Evolutionary conservation across 805 yeast genomes (phyloP).

Genomic region (Maudiozyma barnettii): DNA sequence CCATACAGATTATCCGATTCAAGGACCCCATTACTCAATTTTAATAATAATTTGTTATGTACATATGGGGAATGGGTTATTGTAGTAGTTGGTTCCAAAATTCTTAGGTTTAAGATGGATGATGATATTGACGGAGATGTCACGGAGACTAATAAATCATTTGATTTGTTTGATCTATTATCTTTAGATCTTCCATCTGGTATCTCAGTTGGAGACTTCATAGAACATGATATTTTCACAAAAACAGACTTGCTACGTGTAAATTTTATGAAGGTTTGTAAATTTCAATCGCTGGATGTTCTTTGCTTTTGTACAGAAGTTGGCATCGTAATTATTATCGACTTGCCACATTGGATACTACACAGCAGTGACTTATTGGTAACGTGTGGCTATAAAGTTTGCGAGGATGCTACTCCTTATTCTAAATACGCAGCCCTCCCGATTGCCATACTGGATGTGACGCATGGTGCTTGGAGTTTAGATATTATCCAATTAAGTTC

Average conservation of each 20-base stretch:
- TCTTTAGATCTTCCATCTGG: background rate
- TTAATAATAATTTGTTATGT: constrained; percentile 9
- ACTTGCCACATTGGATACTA: constrained; percentile 16
- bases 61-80: constrained; percentile 8
- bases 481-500: constrained; percentile 9
- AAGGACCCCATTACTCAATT: background rate
- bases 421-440: constrained; percentile 2
- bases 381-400: background rate
- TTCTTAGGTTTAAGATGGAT: constrained; percentile 10
- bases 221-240: background rate
- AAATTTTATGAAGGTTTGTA: constrained; percentile 37
- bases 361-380: background rate
- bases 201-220: background rate
- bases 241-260: constrained; percentile 33
- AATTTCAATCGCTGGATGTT: constrained; percentile 33
- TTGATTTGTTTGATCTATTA: background rate
- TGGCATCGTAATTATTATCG: constrained; percentile 39
- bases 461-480: constrained; percentile 20
- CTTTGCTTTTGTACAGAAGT: constrained; percentile 46
- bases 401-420: background rate
- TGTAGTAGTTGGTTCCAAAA: constrained; percentile 4
- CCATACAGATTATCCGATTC: background rate
- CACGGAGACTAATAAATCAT: background rate
- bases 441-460: constrained; percentile 5
- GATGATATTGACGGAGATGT: background rate